Base-by-base conservation (phyloP, 345 rosid species). In the Pugionium cornutum region DNA sequence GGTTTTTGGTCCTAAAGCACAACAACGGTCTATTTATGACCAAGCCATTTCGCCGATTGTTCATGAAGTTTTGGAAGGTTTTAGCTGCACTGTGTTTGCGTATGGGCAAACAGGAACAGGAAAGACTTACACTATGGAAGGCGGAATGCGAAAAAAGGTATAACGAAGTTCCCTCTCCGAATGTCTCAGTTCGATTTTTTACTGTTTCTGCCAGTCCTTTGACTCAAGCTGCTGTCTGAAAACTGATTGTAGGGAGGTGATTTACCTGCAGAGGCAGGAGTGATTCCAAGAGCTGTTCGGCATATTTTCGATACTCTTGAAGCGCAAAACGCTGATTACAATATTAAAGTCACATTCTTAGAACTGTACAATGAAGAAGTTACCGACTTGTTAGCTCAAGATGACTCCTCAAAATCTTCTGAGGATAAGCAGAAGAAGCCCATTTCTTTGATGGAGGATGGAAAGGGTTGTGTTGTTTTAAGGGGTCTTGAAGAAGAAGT, bases 1-100 rank as follows among this genome's bases (percentile, higher is more conserved):
- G 98, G 98, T 92, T 52, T 92, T 92, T 78, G 98, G 97, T 39
- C 97, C 97, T 25, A 92, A 88, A 69, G 79, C 96, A 10, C 98
- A 88, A 27, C 98, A 89, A 78, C 73, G 98, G 57, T 80, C 97
- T n/a, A 89, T 92, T 37, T 89, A 88, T 67, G 98, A 88, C 42
- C 98, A 89, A 83, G 88, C 96, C 2, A 79, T 88, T 79, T 76
- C 72, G 1, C 97, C 98, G 0, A 79, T 92, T 58, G 98, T 92
- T 41, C 82, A 85, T 77, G 97, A 92, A 74, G 96, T 92, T 53
- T 86, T 92, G 37, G 98, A 89, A 3, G 96, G 97, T 65, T 92
- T 86, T 79, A 92, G 91, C 68, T 92, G 96, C 71, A 92, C 97
- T 31, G 90, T 92, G 47, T 92, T 92, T 53, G 98, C 97, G 0